Conservation (phyloP, 441 rosid genomes). For the Theobroma grandiflorum region DNA sequence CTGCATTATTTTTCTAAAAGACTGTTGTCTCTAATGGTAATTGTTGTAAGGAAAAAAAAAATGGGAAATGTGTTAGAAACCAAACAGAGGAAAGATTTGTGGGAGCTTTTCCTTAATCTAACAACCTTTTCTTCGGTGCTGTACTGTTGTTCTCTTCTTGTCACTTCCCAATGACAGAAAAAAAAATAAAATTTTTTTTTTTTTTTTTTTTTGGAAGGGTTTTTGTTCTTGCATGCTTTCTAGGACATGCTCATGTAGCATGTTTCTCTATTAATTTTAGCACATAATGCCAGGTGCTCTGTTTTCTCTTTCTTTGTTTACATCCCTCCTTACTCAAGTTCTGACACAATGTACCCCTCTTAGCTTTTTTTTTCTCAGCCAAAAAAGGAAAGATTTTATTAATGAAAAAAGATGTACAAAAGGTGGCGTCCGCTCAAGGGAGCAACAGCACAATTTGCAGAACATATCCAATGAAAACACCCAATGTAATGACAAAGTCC, state of each 20-base stretch:
- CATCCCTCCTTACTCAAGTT: conserved; percentile 22
- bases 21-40: conserved; percentile 1
- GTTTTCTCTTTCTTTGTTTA: conserved; percentile 18
- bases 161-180: conserved; percentile 35
- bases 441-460: too few species aligned
- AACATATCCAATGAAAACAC: too few species aligned
- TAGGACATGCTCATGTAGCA: neutral
- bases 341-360: neutral
- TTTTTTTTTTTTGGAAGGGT: neutral
- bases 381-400: too few species aligned
- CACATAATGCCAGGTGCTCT: conserved; percentile 21
- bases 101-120: conserved; percentile 36
- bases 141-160: conserved; percentile 13
- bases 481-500: too few species aligned
- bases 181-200: neutral
- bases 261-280: conserved; percentile 26
- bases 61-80: neutral
- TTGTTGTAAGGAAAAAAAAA: conserved; percentile 18
- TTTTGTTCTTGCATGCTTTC: conserved; percentile 2
- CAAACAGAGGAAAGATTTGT: too few species aligned
- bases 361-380: neutral
- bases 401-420: too few species aligned
- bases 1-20: conserved; percentile 2
- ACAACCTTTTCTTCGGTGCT: conserved; percentile 8
- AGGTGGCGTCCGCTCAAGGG: too few species aligned